These are phyloP conservation scores for Yamadazyma atlantica DNA, from an alignment of 1,139 yeast species.

Conservation along the genomic window DNA sequence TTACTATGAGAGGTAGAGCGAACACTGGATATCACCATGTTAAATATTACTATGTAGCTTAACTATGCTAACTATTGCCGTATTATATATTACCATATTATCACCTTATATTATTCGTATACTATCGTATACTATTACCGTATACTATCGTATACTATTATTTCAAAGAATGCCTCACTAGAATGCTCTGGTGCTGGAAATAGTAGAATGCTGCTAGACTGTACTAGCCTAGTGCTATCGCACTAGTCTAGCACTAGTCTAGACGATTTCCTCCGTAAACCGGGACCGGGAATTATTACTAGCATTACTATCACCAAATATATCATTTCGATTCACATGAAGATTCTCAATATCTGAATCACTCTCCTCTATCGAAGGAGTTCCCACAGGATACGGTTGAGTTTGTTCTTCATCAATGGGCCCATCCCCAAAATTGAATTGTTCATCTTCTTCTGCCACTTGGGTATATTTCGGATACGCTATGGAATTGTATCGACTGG, in stretches of 20 bases:
- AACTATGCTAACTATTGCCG: too few relatives aligned
- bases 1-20: background rate
- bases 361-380: constrained; percentile 2
- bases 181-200: too few relatives aligned
- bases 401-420: too few relatives aligned
- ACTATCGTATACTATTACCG: too few relatives aligned
- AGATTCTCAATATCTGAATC: constrained; percentile 12
- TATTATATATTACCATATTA: too few relatives aligned
- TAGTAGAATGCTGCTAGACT: too few relatives aligned
- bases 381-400: background rate
- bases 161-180: too few relatives aligned
- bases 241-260: too few relatives aligned
- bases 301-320: constrained; percentile 18
- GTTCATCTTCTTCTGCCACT: constrained; percentile 16
- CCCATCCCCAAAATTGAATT: constrained; percentile 12
- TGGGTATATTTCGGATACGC: constrained; percentile 11
- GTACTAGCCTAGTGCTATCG: too few relatives aligned
- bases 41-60: background rate
- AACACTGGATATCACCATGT: too few relatives aligned
- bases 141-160: too few relatives aligned
- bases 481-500: constrained; percentile 15
- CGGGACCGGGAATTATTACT: constrained; percentile 25
- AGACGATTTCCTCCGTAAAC: constrained; percentile 24
- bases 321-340: constrained; percentile 12
- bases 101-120: too few relatives aligned